A percentile compares a stretch with the other conserved stretches of the same genome.
Conservation (phyloP, 306 rosid genomes). For the Ziziphus jujuba region DNA sequence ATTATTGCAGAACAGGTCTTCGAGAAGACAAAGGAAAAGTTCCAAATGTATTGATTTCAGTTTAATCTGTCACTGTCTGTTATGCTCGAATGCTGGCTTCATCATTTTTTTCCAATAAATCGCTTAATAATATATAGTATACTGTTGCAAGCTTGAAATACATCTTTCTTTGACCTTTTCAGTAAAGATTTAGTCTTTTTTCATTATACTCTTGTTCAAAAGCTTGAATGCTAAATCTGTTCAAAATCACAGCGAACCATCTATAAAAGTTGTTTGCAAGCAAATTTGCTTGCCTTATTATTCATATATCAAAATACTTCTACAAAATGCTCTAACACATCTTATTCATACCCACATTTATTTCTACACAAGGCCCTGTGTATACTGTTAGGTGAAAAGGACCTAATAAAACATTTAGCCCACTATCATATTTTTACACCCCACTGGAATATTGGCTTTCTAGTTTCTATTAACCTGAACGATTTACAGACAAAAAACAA, state of each 20-base stretch:
- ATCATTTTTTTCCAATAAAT: neutral
- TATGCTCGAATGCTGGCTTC: neutral
- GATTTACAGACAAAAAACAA: neutral
- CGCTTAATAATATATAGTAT: too few relatives aligned
- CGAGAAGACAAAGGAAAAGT: slow-evolving; percentile 64
- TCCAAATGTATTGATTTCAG: slow-evolving; percentile 32
- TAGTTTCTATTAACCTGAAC: neutral
- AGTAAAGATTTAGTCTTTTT: too few relatives aligned
- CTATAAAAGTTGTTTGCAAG: neutral
- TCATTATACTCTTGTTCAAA: too few relatives aligned
- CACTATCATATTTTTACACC: neutral
- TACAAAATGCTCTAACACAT: neutral
- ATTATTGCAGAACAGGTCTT: slow-evolving; percentile 68
- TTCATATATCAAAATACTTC: neutral
- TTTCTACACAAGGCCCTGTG: too few relatives aligned
- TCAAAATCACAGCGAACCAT: too few relatives aligned
- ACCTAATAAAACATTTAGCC: neutral
- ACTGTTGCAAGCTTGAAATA: too few relatives aligned
- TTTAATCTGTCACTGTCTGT: neutral
- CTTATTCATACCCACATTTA: neutral
- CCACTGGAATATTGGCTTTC: neutral
- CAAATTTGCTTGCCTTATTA: neutral
- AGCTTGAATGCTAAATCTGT: too few relatives aligned
- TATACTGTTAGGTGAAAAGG: too few relatives aligned
- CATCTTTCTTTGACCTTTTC: too few relatives aligned